These are phyloP conservation scores for Exsudoporus frostii DNA, from an alignment of 768 basidiomycete genomes.

Conservation along the genomic window DNA sequence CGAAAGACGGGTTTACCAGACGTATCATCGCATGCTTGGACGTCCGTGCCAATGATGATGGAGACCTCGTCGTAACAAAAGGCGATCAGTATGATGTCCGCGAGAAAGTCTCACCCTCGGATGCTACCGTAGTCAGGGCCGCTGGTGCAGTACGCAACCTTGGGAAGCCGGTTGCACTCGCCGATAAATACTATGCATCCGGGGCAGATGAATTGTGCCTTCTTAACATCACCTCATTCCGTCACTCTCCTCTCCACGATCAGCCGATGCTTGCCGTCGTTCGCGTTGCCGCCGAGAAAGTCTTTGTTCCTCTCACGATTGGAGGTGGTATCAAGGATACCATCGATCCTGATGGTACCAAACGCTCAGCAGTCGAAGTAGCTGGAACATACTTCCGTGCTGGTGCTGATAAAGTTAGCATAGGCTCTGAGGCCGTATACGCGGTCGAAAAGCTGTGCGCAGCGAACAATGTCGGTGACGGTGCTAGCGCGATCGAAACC, in stretches of 20 bases:
- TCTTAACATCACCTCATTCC: constrained; percentile 99
- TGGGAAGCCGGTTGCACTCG: constrained; percentile 93
- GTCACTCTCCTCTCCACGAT: constrained; percentile 89
- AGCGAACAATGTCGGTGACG: constrained; percentile 50
- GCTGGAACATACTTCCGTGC: constrained; percentile 95
- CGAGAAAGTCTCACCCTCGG: constrained; percentile 53
- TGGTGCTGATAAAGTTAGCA: constrained; percentile 98
- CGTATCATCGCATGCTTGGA: constrained; percentile 97
- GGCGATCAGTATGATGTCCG: constrained; percentile 99
- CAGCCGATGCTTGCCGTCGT: constrained; percentile 99
- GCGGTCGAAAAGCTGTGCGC: constrained; percentile 81
- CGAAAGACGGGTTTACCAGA: constrained; percentile 75
- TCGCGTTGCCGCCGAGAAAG: constrained; percentile 78
- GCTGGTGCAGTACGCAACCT: constrained; percentile 90
- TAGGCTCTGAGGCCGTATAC: constrained; percentile 93
- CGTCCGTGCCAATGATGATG: constrained; percentile 91
- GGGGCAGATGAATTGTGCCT: constrained; percentile 97
- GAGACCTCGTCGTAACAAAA: constrained; percentile 98
- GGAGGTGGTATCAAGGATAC: constrained; percentile 98
- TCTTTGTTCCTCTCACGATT: constrained; percentile 97
- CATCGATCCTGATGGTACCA: constrained; percentile 91
- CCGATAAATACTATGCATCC: constrained; percentile 76
- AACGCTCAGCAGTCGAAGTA: constrained; percentile 84
- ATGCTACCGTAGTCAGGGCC: constrained; percentile 36
- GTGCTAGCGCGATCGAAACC: constrained; percentile 86